Conservation (phyloP, 108 stramenopile genomes). For the Epithemia pelagica region DNA sequence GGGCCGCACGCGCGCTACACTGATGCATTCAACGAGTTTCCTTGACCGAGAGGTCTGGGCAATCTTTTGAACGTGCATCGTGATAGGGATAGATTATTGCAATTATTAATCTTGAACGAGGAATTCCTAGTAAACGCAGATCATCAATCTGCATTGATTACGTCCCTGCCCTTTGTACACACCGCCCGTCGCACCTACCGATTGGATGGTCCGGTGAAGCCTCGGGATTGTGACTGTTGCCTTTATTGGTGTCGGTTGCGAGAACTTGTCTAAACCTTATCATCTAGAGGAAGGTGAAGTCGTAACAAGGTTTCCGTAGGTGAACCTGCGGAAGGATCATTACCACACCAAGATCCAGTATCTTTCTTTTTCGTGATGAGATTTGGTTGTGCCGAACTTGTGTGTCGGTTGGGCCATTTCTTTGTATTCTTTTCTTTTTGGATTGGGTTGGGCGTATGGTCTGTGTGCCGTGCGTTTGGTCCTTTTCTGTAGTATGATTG, state of each 20-base stretch:
- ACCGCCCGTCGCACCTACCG: conserved; percentile 99
- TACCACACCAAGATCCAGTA: conserved; percentile 76
- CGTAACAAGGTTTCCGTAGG: conserved; percentile 99
- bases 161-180: conserved; percentile 78
- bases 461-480: too few species aligned
- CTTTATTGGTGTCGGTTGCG: conserved; percentile 63
- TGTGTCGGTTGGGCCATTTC: too few species aligned
- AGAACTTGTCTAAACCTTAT: conserved; percentile 88
- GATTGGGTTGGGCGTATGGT: too few species aligned
- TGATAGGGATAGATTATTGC: conserved; percentile 99
- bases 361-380: too few species aligned
- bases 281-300: conserved; percentile 96
- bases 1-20: conserved; percentile 98
- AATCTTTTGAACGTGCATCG: conserved; percentile 96
- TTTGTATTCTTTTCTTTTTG: too few species aligned
- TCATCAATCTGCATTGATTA: conserved; percentile 86
- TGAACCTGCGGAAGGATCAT: conserved; percentile 99
- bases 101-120: conserved; percentile 99
- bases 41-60: conserved; percentile 95
- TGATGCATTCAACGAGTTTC: conserved; percentile 93
- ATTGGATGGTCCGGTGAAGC: conserved; percentile 97
- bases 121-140: conserved; percentile 99
- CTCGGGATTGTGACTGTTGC: conserved; percentile 81
- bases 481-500: too few species aligned
- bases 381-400: too few species aligned